Base-by-base conservation (phyloP, 225 moss, liverwort and hornwort genomes). In the Thuidium tamariscinum region DNA sequence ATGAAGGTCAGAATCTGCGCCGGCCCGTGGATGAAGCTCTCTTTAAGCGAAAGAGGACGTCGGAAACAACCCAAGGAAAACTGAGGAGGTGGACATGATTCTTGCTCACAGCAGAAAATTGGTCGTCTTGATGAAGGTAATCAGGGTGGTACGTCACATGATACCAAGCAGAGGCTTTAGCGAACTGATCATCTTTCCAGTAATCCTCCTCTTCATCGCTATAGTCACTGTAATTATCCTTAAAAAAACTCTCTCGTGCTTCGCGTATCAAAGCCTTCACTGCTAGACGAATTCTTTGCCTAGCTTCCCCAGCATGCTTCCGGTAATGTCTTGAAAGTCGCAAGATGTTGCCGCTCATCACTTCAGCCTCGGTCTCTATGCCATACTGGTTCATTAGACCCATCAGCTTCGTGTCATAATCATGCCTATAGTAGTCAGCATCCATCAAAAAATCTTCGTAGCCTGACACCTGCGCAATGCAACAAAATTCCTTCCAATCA, bases 361-460 rank as follows among this genome's bases (percentile, higher is more conserved):
- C 93, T 88, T 97, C 95, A 4, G 92, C 95, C 89, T 97, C 96
- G 20, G 94, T 95, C 83, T 93, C 89, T 67, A 97, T 95, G 41
- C 91, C 95, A 56, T 96, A 97, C 36, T 95, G 94, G 79, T 95
- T 97, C 96, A 97, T 97, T 8, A 97, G 59, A 51, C 91, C 92
- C 55, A 95, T 88, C 84, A 97, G 89, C 86, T 95, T 95, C 29
- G 57, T 86, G 85, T 97, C 95, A 54, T 97, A 97, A 63, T 41
- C 57, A 37, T 82, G 84, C 86, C 92, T 94, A 7, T 91, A 26
- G 48, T 80, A 83, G 16, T 71, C 77, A 3, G 96, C 96, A 23
- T 91, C 92, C 16, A 75, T 74, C 49, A 95, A n/a, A 56, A 95
- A 91, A 37, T 75, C 36, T 63, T 93, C 89, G 57, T 91, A 95